Base-by-base conservation (phyloP, 306 rosid genomes). In the Chamaecrista fasciculata region DNA sequence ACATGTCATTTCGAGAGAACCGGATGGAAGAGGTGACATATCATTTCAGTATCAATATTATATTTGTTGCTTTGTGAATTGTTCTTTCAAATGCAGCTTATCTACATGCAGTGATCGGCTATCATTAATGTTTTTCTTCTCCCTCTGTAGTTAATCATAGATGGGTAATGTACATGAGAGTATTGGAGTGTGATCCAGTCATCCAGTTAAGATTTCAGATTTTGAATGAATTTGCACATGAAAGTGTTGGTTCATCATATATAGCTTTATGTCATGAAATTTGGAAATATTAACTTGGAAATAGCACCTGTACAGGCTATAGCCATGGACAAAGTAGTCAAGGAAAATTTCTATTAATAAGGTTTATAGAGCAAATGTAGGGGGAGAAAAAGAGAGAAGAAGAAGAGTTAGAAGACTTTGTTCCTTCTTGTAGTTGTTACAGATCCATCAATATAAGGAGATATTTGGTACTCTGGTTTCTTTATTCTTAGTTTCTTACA, bases 21-120 rank as follows among this genome's bases (percentile, higher is more conserved):
- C 76, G 68, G 25, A 76, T 73, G 29, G 85, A 82, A 67, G 85
- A 87, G 88, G 94, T 87, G 46, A 33, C 34, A 9, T 31, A 58
- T 29, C 19, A 42, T 21, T 44, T 18, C n/a, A 28, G 44, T 42
- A 9, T n/a, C 16, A 26, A 9, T 14, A 31, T 64, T 44, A 43
- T 14, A 19, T 36, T 34, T 37, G 19, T 61, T 26, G 14, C 42
- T 24, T 67, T 44, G 20, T 61, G 62, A 6, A 43, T 39, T 44
- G 15, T 33, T 33, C 43, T 58, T 63, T 25, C 37, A n/a, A 29
- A 57, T 57, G 24, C 24, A 29, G 42, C 8, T 5, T 57, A 31
- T 29, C 12, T 15, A 56, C 3, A 2, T 28, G 29, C 4, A 6
- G 1, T 28, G 62, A 56, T 56, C n/a, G 39, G 2, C 16, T 15